Evolutionary conservation across 1,284 basidiomycete genomes (phyloP), one percentile per base, ranked within the genome.

Genomic region (Mycosarcoma mackinlayi): DNA sequence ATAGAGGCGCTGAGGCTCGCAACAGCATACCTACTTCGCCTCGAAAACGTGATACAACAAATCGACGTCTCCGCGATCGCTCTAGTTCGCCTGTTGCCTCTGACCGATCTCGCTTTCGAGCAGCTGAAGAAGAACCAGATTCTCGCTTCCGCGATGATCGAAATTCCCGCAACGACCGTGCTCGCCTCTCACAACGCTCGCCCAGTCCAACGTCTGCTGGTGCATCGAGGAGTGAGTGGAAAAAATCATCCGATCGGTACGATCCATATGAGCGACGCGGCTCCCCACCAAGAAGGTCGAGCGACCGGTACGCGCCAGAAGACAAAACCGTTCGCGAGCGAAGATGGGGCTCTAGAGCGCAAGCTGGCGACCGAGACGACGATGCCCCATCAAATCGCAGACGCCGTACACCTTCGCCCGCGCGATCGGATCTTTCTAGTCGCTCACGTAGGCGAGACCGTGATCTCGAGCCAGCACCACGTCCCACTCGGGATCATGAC

Each of bases 371-470:
- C 5, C 39, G 35, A 34, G 51, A 62, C 9, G 48, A 51, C 3
- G 35, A 50, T 9, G 23, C 19, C 4, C 41, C 41, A 45, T 27
- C 42, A 6, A 46, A 10, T 14, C 61, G 55, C 30, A 33, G 48
- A 55, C 39, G 42, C 14, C 42, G 52, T 9, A 48, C 52, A 30
- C 63, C 63, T 2, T 66, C 63, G 6, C 63, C 63, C 1, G 39
- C 63, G n/a, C 42, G 48, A 19, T 66, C 57, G 4, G 57, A 66
- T 14, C 24, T 39, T n/a, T 66, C 63, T 9, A 55, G 25, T 16
- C 38, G 34, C 2, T 60, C 63, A 7, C 52, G 52, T 13, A 42
- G 46, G 18, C 42, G 46, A 19, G 54, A 64, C 7, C 45, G 55
- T 18, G 50, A 58, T 35, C 28, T 30, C 14, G 45, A 53, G 24